Evolutionary conservation across 2,329 filamentous ascomycete genomes (phyloP).

Genomic region (Hymenoscyphus linearis): DNA sequence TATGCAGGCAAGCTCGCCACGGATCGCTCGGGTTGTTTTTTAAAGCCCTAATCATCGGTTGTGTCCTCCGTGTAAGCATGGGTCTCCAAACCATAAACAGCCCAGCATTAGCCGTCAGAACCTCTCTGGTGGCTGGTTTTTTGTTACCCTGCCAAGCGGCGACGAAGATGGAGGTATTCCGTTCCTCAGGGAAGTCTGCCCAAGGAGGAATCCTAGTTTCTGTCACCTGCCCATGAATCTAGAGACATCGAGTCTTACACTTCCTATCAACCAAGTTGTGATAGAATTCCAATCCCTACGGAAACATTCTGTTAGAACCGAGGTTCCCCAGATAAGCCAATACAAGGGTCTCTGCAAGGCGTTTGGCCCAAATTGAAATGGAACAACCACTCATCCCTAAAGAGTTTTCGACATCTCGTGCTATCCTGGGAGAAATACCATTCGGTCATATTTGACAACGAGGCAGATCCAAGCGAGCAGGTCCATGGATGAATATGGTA

Average conservation of each 20-base stretch:
- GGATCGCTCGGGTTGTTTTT: conserved; percentile 10
- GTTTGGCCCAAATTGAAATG: neutral
- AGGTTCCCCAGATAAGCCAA: neutral
- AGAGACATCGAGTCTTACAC: neutral
- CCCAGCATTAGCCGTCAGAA: conserved; percentile 6
- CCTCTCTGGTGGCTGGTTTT: neutral
- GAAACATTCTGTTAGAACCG: neutral
- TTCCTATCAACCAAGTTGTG: neutral
- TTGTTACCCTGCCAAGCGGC: neutral
- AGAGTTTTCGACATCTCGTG: neutral
- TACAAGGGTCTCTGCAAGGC: neutral
- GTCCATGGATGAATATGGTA: conserved; percentile 7
- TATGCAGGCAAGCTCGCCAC: neutral
- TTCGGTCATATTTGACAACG: neutral
- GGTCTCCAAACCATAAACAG: neutral
- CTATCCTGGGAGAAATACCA: neutral
- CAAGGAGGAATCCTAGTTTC: neutral
- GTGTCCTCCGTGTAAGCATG: neutral
- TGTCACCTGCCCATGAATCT: no score
- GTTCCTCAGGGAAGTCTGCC: neutral
- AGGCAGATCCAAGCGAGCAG: conserved; percentile 9
- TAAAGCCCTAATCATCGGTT: conserved; percentile 14
- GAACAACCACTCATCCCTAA: neutral
- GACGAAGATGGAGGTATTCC: neutral
- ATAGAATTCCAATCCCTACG: neutral